These are phyloP conservation scores for Candida railenensis DNA, from an alignment of 805 yeast species.

Conservation along the genomic window DNA sequence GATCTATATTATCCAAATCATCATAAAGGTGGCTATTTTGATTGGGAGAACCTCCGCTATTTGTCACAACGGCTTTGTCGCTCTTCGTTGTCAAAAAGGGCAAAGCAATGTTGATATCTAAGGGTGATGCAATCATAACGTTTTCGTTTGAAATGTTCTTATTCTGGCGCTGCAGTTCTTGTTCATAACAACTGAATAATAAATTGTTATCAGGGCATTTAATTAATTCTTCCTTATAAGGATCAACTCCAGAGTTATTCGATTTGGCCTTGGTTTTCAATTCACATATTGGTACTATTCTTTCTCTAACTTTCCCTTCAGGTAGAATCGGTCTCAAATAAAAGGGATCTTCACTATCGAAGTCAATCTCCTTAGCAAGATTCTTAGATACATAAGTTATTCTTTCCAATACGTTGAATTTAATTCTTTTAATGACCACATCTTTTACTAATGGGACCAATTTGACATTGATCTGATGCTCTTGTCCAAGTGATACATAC, in stretches of 20 bases:
- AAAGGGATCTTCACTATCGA: slow-evolving; percentile 30
- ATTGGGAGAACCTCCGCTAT: slow-evolving; percentile 12
- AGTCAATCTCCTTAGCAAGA: slow-evolving; percentile 43
- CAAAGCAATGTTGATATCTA: slow-evolving; percentile 42
- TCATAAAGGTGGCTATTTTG: background rate
- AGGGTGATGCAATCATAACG: slow-evolving; percentile 40
- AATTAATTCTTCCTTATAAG: slow-evolving; percentile 59
- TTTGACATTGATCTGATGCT: slow-evolving; percentile 59
- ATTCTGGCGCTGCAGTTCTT: slow-evolving; percentile 13
- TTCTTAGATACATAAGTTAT: slow-evolving; percentile 62
- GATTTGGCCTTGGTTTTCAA: slow-evolving; percentile 51
- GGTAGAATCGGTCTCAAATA: slow-evolving; percentile 12
- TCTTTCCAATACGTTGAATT: slow-evolving; percentile 65
- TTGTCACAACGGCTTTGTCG: slow-evolving; percentile 29
- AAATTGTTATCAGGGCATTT: slow-evolving; percentile 61
- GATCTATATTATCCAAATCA: background rate
- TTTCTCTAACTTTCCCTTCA: slow-evolving; percentile 40
- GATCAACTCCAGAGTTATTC: slow-evolving; percentile 36
- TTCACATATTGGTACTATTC: slow-evolving; percentile 60
- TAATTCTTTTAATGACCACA: slow-evolving; percentile 59
- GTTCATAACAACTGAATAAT: slow-evolving; percentile 53
- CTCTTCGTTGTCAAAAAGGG: slow-evolving; percentile 40
- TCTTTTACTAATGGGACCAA: slow-evolving; percentile 65
- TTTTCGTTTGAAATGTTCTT: slow-evolving; percentile 1
- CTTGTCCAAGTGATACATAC: slow-evolving; percentile 62